A percentile compares a stretch with the other conserved stretches of the same genome.
These are phyloP conservation scores for Fusarium stilboides DNA, from an alignment of 2,329 filamentous ascomycete genomes.

Conservation along the genomic window DNA sequence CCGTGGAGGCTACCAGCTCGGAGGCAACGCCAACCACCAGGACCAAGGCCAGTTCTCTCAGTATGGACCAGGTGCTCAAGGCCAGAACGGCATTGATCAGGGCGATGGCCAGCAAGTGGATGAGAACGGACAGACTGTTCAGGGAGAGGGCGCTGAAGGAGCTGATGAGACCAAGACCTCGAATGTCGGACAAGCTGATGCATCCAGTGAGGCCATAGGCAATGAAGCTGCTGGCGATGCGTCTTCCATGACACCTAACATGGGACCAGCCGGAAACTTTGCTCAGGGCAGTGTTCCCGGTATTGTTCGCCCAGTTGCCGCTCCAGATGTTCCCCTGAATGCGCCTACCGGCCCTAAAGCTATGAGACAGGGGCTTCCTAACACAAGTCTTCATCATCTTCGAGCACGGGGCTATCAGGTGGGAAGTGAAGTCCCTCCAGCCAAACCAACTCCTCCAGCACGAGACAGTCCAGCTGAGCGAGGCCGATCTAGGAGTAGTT, in stretches of 20 bases:
- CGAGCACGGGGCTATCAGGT: constrained; percentile 68
- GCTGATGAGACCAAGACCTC: constrained; percentile 28
- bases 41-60: constrained; percentile 53
- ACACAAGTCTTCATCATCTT: constrained; percentile 80
- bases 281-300: constrained; percentile 44
- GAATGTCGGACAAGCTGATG: constrained; percentile 41
- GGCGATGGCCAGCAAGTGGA: constrained; percentile 53
- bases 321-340: constrained; percentile 68
- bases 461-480: constrained; percentile 42
- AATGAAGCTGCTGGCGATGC: constrained; percentile 48
- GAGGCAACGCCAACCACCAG: constrained; percentile 57
- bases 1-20: constrained; percentile 69
- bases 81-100: constrained; percentile 42
- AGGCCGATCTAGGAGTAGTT: constrained; percentile 64
- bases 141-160: constrained; percentile 38
- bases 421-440: constrained; percentile 56
- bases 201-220: constrained; percentile 53
- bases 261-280: constrained; percentile 30
- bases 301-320: constrained; percentile 53
- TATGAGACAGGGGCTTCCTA: constrained; percentile 90
- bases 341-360: constrained; percentile 95
- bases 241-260: constrained; percentile 42
- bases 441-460: constrained; percentile 33
- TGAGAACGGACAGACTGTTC: constrained; percentile 58
- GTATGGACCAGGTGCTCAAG: constrained; percentile 45